Base-by-base conservation (phyloP, 208 protist genomes). In the Acanthamoeba royreba region DNA sequence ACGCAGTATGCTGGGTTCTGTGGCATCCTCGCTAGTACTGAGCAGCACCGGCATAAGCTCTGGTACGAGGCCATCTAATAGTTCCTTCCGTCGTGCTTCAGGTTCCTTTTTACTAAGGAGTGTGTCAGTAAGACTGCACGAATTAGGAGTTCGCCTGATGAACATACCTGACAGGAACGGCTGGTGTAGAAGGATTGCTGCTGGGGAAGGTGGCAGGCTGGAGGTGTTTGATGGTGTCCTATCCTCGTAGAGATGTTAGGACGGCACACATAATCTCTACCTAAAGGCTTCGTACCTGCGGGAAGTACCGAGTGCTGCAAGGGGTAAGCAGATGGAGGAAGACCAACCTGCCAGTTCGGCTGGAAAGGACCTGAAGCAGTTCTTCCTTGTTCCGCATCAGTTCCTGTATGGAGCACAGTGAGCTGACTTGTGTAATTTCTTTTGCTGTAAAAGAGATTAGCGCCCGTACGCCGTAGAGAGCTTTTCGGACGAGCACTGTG, bases 401-500 rank as follows among this genome's bases (percentile, higher is more conserved):
- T 38, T 91, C 85, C 85, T 91, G 25, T 2, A 52, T 15, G 17
- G 9, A 87, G 31, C 9, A 66, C 22, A 69, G 46, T 43, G 85
- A 69, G 40, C 33, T 9, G 53, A 33, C 1, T 61, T 88, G 31
- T 79, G 66, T 19, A 55, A 53, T 15, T 58, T 15, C 13, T 15
- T 52, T 15, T 33, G 17, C 2, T 13, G 2, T n/a, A 61, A n/a
- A 61, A 61, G n/a, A 28, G n/a, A 61, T 61, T n/a, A n/a, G n/a
- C n/a, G n/a, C n/a, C n/a, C 74, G 74, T 86, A 91, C 85, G 35
- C 15, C 28, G 49, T 40, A 91, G 49, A 91, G 17, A 4, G 85
- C 85, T 33, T 91, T 91, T 15, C 42, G 31, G 11, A 91, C 35
- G 33, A 91, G 53, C 45, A 91, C 85, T 19, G 85, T 91, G 85